Percentiles rank a stretch among this genome's conserved stretches.
Conservation (phyloP, 768 basidiomycete genomes). For the Gymnopilus junonius region DNA sequence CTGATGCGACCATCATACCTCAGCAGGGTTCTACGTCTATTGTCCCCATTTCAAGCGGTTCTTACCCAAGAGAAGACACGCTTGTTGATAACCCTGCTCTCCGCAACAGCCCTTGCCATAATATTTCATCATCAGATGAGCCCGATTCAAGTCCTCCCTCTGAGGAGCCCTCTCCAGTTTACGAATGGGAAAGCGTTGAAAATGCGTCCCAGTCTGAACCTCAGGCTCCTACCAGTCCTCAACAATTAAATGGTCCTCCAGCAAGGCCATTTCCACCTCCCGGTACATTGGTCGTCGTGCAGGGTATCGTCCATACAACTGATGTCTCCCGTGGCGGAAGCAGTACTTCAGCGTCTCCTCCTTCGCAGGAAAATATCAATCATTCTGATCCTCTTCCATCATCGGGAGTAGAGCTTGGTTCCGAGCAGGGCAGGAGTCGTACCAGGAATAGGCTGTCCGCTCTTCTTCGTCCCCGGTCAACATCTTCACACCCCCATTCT, state of each 20-base stretch:
- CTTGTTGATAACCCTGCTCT: background rate
- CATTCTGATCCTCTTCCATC: constrained; percentile 31
- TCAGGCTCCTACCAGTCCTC: constrained; percentile 11
- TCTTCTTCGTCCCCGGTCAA: constrained; percentile 23
- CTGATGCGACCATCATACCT: background rate
- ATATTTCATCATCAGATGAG: background rate
- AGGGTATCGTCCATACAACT: constrained; percentile 81
- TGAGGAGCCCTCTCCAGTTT: background rate
- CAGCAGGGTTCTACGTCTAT: background rate
- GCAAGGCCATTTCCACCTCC: constrained; percentile 69
- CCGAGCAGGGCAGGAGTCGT: constrained; percentile 21
- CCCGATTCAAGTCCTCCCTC: background rate
- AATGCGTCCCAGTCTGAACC: constrained; percentile 10
- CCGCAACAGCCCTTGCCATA: background rate
- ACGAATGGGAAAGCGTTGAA: constrained; percentile 1
- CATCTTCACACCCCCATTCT: constrained; percentile 17
- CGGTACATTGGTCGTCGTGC: constrained; percentile 81
- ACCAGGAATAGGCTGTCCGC: constrained; percentile 35
- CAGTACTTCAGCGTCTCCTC: constrained; percentile 17
- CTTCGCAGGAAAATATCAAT: background rate
- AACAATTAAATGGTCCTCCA: constrained; percentile 22
- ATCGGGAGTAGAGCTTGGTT: constrained; percentile 22
- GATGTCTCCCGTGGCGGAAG: constrained; percentile 47
- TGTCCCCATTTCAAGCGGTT: background rate
- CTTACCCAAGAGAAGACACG: background rate